Evolutionary conservation across 1,139 yeast genomes (phyloP), one percentile per base, ranked within the genome.

Genomic region (Nakaseomyces bracarensis): DNA sequence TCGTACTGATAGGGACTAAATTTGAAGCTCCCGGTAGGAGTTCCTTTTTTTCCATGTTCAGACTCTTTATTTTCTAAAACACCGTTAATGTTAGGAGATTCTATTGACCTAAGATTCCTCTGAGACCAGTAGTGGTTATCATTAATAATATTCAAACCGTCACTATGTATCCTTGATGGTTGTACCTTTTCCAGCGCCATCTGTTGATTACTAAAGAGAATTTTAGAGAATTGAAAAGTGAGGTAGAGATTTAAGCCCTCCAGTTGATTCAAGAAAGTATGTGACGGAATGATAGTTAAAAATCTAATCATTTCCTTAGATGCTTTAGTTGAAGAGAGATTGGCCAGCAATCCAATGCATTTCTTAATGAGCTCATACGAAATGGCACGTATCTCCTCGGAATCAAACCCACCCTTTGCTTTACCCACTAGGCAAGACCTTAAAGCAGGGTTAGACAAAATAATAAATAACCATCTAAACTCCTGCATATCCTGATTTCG

Each of bases 331-430:
- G 18, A 20, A 58, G 71, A 68, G 3, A 73, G 53, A 49, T 77
- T 71, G 1, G 91, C 70, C 39, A 85, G 52, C 4, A 81, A 65
- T 0, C 95, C 95, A 30, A 84, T 64, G 3, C 76, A 63, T 39
- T 89, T 67, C 53, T 81, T 82, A 19, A 79, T 57, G 3, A 86
- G 68, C 41, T 83, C 89, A 53, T 77, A 79, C 19, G 79, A 69
- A 13, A 79, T 53, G 0, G 73, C 61, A 46, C 72, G 72, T 10
- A 81, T 69, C 50, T 78, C 82, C 0, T 74, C 70, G 0, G 70
- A 61, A 25, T 72, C 72, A 29, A 68, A 61, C 10, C 40, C 41
- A 41, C 42, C 36, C 38, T 40, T 39, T 13, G 42, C 36, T 51
- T 57, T 54, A 52, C 58, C 53, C 63, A 56, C 59, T 28, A 79